These are phyloP conservation scores for Pestalotiopsis sp. DNA, from an alignment of 2,329 filamentous ascomycete genomes.

Conservation along the genomic window DNA sequence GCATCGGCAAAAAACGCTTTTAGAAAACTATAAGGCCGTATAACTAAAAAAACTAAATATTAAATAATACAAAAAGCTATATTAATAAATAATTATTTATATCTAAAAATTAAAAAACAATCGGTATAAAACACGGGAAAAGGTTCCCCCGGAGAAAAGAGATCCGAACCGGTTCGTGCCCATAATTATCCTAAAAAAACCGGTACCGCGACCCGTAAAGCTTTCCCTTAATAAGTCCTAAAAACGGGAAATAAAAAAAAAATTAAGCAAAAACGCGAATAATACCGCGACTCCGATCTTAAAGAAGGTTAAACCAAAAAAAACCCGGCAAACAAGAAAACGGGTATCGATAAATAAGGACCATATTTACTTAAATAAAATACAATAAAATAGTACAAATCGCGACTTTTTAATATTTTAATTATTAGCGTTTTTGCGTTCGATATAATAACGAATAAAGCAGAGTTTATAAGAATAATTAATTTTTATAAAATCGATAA, in stretches of 20 bases:
- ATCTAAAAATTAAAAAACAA: too few species aligned
- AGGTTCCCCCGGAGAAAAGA: too few species aligned
- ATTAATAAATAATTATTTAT: too few species aligned
- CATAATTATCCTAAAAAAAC: too few species aligned
- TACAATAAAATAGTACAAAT: background rate
- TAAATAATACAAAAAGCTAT: too few species aligned
- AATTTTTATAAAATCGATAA: background rate
- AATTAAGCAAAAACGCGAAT: background rate
- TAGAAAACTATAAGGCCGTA: background rate
- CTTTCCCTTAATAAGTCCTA: too few species aligned
- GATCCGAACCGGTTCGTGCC: too few species aligned
- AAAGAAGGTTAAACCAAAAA: background rate
- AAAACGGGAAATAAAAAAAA: background rate
- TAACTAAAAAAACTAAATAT: too few species aligned
- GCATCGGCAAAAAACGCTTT: background rate
- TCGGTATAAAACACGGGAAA: too few species aligned
- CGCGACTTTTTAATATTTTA: background rate
- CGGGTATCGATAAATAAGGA: background rate
- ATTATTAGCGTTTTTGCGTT: background rate
- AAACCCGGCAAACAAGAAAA: background rate
- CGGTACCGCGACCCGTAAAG: background rate
- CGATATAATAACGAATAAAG: background rate
- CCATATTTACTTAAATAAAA: background rate
- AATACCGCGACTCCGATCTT: too few species aligned
- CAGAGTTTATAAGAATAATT: background rate